Percentiles rank a stretch among this genome's conserved stretches.
phyloP scores from a whole-genome alignment of 2,329 filamentous ascomycete genomes.

The Penicillium sp. region DNA sequence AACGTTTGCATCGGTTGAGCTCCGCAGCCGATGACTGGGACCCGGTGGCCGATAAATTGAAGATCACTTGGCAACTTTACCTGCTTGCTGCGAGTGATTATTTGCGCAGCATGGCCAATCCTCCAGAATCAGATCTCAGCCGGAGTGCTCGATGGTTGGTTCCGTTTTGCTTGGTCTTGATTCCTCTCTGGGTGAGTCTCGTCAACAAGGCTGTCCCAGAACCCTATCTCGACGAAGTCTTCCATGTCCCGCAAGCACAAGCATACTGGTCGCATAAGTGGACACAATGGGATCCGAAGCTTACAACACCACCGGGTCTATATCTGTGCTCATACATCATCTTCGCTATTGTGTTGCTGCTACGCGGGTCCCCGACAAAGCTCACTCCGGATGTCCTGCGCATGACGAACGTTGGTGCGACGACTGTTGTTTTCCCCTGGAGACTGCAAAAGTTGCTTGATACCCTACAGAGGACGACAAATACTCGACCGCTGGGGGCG shows the following conservation, averaged over 20 bases:
- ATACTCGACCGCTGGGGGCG: conserved; percentile 29
- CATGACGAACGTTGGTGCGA: conserved; percentile 37
- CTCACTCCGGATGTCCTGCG: conserved; percentile 37
- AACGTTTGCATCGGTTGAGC: conserved; percentile 28
- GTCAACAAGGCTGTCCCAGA: conserved; percentile 52
- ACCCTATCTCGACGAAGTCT: conserved; percentile 57
- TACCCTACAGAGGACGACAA: conserved; percentile 37
- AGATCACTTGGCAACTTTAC: neutral
- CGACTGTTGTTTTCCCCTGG: conserved; percentile 42
- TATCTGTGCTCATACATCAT: conserved; percentile 55
- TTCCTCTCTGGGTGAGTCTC: conserved; percentile 41
- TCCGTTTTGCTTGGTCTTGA: conserved; percentile 35
- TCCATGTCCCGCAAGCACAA: conserved; percentile 82
- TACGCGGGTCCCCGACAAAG: conserved; percentile 31
- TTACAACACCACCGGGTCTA: conserved; percentile 91
- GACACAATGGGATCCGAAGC: conserved; percentile 87
- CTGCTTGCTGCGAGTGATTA: neutral
- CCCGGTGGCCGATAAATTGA: neutral
- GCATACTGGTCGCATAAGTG: conserved; percentile 76
- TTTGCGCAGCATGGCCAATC: conserved; percentile 29
- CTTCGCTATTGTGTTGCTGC: conserved; percentile 22
- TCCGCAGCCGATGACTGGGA: neutral
- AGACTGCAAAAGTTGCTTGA: conserved; percentile 56
- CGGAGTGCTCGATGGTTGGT: conserved; percentile 37
- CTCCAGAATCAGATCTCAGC: conserved; percentile 31